phyloP scores from a whole-genome alignment of 331 rosid species.

The Pyracantha coccinea region DNA sequence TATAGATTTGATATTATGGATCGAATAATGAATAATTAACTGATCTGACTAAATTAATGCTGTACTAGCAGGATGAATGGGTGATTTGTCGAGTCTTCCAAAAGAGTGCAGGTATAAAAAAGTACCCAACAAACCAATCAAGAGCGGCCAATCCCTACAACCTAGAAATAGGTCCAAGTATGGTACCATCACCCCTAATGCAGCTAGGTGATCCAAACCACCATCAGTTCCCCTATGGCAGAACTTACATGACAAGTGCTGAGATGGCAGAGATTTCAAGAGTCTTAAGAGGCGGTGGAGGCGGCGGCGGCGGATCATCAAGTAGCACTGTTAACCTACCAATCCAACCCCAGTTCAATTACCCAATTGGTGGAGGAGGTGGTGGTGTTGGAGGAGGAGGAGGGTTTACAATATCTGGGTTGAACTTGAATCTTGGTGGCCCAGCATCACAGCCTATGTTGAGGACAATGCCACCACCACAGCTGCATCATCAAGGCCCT shows the following conservation, averaged over 20 bases:
- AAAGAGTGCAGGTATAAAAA: slow-evolving; percentile 76
- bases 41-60: neutral
- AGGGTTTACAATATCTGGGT: slow-evolving; percentile 76
- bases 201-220: slow-evolving; percentile 50
- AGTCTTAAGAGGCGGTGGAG: slow-evolving; percentile 43
- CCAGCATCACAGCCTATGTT: slow-evolving; percentile 34
- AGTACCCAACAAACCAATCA: slow-evolving; percentile 62
- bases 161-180: slow-evolving; percentile 46
- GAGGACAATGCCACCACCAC: slow-evolving; percentile 31
- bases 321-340: slow-evolving; percentile 25
- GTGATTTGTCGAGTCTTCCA: slow-evolving; percentile 89
- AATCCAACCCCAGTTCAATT: slow-evolving; percentile 46
- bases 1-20: neutral
- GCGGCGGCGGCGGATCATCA: slow-evolving; percentile 24
- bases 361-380: slow-evolving; percentile 16
- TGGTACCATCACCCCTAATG: slow-evolving; percentile 47
- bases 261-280: slow-evolving; percentile 67
- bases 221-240: slow-evolving; percentile 57
- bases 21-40: neutral
- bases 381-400: slow-evolving; percentile 21
- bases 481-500: neutral
- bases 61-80: slow-evolving; percentile 75
- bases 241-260: slow-evolving; percentile 40
- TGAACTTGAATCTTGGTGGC: slow-evolving; percentile 67
- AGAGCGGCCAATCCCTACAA: slow-evolving; percentile 58